phyloP scores from a whole-genome alignment of 2,329 filamentous ascomycete species.

The Neospermospora avenae region DNA sequence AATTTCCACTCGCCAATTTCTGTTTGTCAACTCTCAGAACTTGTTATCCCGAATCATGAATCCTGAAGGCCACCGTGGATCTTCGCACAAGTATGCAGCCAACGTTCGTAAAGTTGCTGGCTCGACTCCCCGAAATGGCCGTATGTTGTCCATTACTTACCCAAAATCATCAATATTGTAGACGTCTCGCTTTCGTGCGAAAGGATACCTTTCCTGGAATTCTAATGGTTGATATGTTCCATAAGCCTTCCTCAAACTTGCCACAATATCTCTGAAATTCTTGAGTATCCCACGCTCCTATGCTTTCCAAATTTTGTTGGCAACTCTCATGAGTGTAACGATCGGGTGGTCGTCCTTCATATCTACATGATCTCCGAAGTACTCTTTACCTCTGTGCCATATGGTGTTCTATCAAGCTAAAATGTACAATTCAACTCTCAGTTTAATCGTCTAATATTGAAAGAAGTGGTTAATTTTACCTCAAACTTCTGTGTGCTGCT shows the following conservation, averaged over 20 bases:
- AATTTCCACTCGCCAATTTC: constrained; percentile 43
- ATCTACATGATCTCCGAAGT: constrained; percentile 26
- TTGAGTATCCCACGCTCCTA: constrained; percentile 40
- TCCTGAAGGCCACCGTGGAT: constrained; percentile 26
- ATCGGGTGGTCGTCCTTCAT: constrained; percentile 34
- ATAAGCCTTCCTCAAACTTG: constrained; percentile 52
- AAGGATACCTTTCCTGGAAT: constrained; percentile 59
- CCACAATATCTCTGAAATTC: constrained; percentile 49
- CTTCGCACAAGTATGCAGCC: constrained; percentile 39
- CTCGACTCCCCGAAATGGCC: constrained; percentile 54
- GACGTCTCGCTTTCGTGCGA: constrained; percentile 49
- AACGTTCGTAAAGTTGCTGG: constrained; percentile 39
- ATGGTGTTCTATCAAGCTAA: neutral
- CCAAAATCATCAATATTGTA: constrained; percentile 61
- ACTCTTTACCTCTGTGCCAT: constrained; percentile 27
- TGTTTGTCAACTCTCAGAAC: constrained; percentile 36
- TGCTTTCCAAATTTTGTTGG: constrained; percentile 31
- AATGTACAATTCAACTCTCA: neutral
- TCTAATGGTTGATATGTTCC: constrained; percentile 61
- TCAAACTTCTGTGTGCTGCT: constrained; percentile 18
- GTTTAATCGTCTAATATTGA: neutral
- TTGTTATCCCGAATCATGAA: constrained; percentile 34
- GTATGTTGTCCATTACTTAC: constrained; percentile 60
- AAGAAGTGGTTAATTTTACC: constrained; percentile 17
- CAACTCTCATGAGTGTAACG: constrained; percentile 32